Conservation (phyloP, 257 asterid genomes). For the Jasminum sambac region DNA sequence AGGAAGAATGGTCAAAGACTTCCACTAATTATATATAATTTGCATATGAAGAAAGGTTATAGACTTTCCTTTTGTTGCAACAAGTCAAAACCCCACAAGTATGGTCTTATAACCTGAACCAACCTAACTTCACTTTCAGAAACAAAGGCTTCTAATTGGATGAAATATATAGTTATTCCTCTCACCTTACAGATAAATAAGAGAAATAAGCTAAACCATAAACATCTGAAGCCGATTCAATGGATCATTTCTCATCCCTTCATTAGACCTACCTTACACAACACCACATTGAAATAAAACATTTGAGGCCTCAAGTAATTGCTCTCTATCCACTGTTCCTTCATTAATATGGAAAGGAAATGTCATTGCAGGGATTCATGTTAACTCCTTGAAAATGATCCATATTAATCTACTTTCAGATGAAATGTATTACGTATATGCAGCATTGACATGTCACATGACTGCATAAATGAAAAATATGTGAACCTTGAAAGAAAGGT, state of each 20-base stretch:
- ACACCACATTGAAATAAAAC: background rate
- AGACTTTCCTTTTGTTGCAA: too few species aligned
- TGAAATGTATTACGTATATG: background rate
- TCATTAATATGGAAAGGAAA: background rate
- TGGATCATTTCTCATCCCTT: background rate
- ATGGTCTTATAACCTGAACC: background rate
- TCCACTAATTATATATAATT: too few species aligned
- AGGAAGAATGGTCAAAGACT: background rate
- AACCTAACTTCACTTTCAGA: background rate
- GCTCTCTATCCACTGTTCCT: background rate
- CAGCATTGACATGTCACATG: too few species aligned
- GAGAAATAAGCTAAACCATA: background rate
- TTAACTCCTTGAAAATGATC: background rate
- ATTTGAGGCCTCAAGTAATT: background rate
- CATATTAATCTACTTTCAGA: too few species aligned
- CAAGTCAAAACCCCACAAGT: background rate
- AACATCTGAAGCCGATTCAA: background rate
- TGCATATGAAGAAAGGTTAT: too few species aligned
- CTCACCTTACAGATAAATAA: background rate
- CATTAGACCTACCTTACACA: background rate
- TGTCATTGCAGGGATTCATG: background rate
- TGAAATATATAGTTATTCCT: background rate
- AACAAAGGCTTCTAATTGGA: background rate
- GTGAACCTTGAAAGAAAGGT: background rate
- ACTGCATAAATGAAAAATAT: background rate